Evolutionary conservation across 2,329 filamentous ascomycete genomes (phyloP), one percentile per base, ranked within the genome.

Genomic region (Penicillium aurantiogriseum): DNA sequence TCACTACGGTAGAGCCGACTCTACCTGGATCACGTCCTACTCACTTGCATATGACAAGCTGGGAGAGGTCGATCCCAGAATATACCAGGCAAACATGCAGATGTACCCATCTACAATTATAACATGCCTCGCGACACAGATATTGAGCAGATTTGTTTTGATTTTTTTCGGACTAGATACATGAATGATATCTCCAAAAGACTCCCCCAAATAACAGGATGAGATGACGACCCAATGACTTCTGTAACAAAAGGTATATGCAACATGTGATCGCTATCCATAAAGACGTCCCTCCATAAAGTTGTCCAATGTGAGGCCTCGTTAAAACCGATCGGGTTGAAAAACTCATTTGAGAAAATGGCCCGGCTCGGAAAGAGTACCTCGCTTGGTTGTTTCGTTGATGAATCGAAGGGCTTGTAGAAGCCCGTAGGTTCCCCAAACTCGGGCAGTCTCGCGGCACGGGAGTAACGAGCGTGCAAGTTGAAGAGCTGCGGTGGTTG

Each of bases 281-380:
- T 54, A 43, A 47, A 56, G 21, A 47, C 43, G n/a, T 54, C 40
- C 33, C 40, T 52, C 49, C 52, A 43, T 53, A 15, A 50, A 40
- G 43, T 43, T 55, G 47, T 35, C 35, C 25, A 39, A 47, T 29
- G 35, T 44, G 51, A 55, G 38, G 54, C 54, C 54, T 58, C 53
- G 29, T 39, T 60, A 47, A 51, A 61, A 55, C 54, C 57, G 39
- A n/a, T 19, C 51, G 27, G 35, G 51, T 47, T 52, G 39, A 49
- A 47, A 35, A 58, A 51, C 51, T 45, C 51, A 39, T 23, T 48
- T 29, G 36, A 55, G 54, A 38, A 47, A 57, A 51, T 39, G 36
- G 36, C 35, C 47, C 51, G 8, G 39, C 23, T 42, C 46, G 40
- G 38, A 52, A 54, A 58, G 57, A 57, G 58, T 40, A 57, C 47